phyloP scores from a whole-genome alignment of 1,284 basidiomycete genomes.

The Irpex sp. region DNA sequence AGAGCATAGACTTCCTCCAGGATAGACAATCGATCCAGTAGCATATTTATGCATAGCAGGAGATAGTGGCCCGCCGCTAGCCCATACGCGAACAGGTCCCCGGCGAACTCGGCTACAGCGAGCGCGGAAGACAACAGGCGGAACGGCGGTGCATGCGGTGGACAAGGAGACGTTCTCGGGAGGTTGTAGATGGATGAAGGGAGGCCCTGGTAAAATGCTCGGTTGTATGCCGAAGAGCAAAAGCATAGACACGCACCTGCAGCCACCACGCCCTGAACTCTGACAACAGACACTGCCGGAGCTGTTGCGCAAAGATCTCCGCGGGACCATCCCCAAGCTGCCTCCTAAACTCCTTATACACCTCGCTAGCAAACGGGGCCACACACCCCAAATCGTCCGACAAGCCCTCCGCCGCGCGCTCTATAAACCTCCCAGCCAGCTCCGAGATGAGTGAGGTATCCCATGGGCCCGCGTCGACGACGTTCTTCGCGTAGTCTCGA shows the following conservation, averaged over 20 bases:
- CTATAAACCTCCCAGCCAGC: slow-evolving; percentile 19
- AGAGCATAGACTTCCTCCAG: slow-evolving; percentile 30
- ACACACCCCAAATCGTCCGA: slow-evolving; percentile 13
- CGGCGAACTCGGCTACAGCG: slow-evolving; percentile 28
- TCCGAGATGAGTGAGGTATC: slow-evolving; percentile 14
- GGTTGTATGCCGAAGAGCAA: neutral
- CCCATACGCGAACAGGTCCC: slow-evolving; percentile 27
- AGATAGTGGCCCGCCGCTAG: slow-evolving; percentile 24
- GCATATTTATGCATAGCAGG: slow-evolving; percentile 23
- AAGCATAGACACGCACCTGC: slow-evolving; percentile 24
- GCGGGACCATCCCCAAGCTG: slow-evolving; percentile 20
- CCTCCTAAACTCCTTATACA: slow-evolving; percentile 22
- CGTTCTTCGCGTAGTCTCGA: slow-evolving; percentile 9
- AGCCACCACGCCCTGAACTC: slow-evolving; percentile 33
- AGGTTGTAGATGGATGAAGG: slow-evolving; percentile 13
- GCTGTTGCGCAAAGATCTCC: slow-evolving; percentile 24
- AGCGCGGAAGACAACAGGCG: slow-evolving; percentile 24
- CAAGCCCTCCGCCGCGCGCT: slow-evolving; percentile 16
- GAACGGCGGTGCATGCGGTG: slow-evolving; percentile 13
- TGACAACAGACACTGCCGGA: slow-evolving; percentile 26
- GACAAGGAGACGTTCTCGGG: slow-evolving; percentile 9
- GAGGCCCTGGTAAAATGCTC: slow-evolving; percentile 1
- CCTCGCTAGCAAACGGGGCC: slow-evolving; percentile 28
- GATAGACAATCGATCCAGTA: slow-evolving; percentile 22
- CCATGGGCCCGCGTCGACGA: slow-evolving; percentile 18